Conservation (phyloP, 768 basidiomycete genomes). For the Mycena rebaudengoi region DNA sequence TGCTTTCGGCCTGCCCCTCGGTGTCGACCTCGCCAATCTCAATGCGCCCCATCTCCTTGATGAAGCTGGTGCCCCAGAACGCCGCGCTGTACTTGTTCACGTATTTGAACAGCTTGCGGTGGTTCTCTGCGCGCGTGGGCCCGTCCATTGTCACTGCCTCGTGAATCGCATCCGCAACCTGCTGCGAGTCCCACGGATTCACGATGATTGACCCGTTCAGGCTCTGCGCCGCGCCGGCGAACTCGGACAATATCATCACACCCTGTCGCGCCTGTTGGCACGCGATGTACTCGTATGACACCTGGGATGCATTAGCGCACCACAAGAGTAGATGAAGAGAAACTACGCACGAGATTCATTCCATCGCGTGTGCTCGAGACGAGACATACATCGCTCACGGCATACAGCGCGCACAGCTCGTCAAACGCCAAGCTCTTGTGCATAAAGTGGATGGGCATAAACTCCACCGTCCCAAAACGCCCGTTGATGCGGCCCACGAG, state of each 20-base stretch:
- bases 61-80: constrained; percentile 93
- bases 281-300: constrained; percentile 98
- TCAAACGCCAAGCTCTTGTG: constrained; percentile 94
- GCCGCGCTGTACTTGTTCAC: constrained; percentile 94
- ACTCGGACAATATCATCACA: constrained; percentile 97
- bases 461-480: constrained; percentile 98
- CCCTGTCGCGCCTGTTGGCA: constrained; percentile 94
- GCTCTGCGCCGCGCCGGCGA: constrained; percentile 96
- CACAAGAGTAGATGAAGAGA: constrained; percentile 20
- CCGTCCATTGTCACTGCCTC: constrained; percentile 92
- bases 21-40: constrained; percentile 48
- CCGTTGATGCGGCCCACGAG: constrained; percentile 99
- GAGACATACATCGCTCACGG: constrained; percentile 94
- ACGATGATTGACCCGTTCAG: constrained; percentile 96
- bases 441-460: constrained; percentile 99
- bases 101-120: constrained; percentile 95
- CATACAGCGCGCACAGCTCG: constrained; percentile 97
- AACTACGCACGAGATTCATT: constrained; percentile 87
- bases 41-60: constrained; percentile 81
- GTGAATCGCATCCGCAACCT: constrained; percentile 97
- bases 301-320: constrained; percentile 62
- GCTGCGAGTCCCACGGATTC: constrained; percentile 99
- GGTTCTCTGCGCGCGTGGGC: constrained; percentile 87
- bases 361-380: constrained; percentile 96
- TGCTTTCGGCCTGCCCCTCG: constrained; percentile 45